phyloP scores from a whole-genome alignment of 345 rosid species.

The Sisymbrium irio region DNA sequence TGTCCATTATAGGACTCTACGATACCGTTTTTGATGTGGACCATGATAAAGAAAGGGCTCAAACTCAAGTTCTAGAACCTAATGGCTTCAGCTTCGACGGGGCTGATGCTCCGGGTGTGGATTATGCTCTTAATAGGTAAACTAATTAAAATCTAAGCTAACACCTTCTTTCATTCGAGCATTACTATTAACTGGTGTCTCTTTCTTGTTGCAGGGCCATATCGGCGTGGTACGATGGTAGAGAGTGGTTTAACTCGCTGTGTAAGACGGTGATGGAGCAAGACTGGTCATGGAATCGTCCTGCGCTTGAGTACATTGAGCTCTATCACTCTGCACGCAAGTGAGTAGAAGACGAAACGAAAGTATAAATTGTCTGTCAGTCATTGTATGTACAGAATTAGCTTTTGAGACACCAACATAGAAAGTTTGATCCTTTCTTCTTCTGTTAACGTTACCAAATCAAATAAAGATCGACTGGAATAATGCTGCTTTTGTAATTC shows the following conservation, averaged over 20 bases:
- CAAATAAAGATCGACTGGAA: background rate
- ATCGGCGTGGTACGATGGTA: conserved; percentile 65
- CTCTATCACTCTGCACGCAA: conserved; percentile 87
- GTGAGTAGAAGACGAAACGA: conserved; percentile 20
- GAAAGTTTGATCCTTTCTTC: conserved; percentile 24
- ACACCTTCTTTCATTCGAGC: background rate
- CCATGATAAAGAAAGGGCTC: conserved; percentile 79
- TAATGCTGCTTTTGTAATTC: conserved; percentile 15
- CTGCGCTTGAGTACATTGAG: conserved; percentile 94
- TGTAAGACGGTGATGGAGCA: conserved; percentile 92
- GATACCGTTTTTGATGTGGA: conserved; percentile 95
- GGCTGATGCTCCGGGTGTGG: conserved; percentile 77
- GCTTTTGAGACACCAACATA: background rate
- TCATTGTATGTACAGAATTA: conserved; percentile 23
- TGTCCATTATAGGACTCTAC: conserved; percentile 55
- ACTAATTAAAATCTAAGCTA: background rate
- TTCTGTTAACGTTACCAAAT: background rate
- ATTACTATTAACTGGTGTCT: background rate
- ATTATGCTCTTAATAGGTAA: conserved; percentile 87
- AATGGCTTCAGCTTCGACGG: conserved; percentile 89
- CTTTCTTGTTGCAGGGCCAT: conserved; percentile 57
- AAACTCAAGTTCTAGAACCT: conserved; percentile 80
- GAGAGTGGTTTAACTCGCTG: conserved; percentile 71
- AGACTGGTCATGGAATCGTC: conserved; percentile 99
- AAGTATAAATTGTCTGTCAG: background rate